These are phyloP conservation scores for Camptophora hylomeconis DNA, from an alignment of 2,329 filamentous ascomycete genomes.

Conservation along the genomic window DNA sequence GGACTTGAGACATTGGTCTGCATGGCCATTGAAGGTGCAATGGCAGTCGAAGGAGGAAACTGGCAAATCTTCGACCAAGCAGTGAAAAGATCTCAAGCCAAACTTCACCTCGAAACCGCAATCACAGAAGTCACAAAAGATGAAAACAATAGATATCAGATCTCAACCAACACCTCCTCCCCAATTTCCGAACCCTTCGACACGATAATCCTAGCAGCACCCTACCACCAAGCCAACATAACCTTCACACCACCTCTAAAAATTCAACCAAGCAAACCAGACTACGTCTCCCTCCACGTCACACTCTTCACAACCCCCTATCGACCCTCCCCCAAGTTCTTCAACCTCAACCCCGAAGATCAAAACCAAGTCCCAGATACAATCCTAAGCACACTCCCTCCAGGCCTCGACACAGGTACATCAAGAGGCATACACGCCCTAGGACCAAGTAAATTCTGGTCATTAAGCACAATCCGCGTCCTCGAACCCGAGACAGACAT, in stretches of 20 bases:
- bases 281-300: slow-evolving; percentile 76
- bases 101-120: slow-evolving; percentile 51
- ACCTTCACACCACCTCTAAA: slow-evolving; percentile 30
- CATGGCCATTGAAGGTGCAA: slow-evolving; percentile 75
- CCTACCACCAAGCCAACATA: slow-evolving; percentile 69
- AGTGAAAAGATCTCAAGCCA: slow-evolving; percentile 51
- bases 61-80: slow-evolving; percentile 89
- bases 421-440: slow-evolving; percentile 41
- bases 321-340: slow-evolving; percentile 57
- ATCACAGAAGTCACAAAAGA: slow-evolving; percentile 48
- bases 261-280: slow-evolving; percentile 58
- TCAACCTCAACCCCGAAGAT: slow-evolving; percentile 42
- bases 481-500: slow-evolving; percentile 38
- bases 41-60: slow-evolving; percentile 71
- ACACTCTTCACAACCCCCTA: slow-evolving; percentile 75
- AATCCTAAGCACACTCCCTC: slow-evolving; percentile 69
- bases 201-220: slow-evolving; percentile 68
- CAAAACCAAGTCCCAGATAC: slow-evolving; percentile 52
- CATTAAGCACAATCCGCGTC: slow-evolving; percentile 60
- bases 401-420: slow-evolving; percentile 36
- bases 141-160: slow-evolving; percentile 21
- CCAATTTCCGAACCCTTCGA: slow-evolving; percentile 45
- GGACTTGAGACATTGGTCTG: slow-evolving; percentile 85
- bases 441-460: slow-evolving; percentile 71
- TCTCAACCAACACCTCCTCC: slow-evolving; percentile 26